Percentiles rank a stretch among this genome's conserved stretches.
Evolutionary conservation across 495 filamentous ascomycete genomes (phyloP).

Genomic region (Aspergillus sparsus): DNA sequence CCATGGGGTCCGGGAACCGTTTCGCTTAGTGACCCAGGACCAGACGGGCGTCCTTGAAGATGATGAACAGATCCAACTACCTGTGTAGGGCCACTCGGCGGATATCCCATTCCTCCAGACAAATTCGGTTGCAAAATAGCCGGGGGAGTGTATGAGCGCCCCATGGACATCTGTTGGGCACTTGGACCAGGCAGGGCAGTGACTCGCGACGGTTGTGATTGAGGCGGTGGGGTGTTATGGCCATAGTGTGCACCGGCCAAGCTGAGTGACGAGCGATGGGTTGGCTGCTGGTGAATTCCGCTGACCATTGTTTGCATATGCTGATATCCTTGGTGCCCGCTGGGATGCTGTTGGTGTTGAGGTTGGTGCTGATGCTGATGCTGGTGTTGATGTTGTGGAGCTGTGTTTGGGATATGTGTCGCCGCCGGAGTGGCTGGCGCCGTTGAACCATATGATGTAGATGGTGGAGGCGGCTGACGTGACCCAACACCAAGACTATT

Average conservation of each 20-base stretch:
- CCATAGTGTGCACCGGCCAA: constrained; percentile 38
- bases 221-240: constrained; percentile 42
- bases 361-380: no score
- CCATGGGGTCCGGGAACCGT: constrained; percentile 22
- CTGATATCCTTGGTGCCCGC: constrained; percentile 37
- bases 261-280: constrained; percentile 39
- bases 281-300: constrained; percentile 38
- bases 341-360: constrained; percentile 22
- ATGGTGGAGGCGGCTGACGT: constrained; percentile 30
- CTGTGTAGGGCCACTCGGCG: constrained; percentile 30
- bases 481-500: constrained; percentile 34
- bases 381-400: no score
- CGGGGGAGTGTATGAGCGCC: constrained; percentile 46
- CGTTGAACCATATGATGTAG: constrained; percentile 32
- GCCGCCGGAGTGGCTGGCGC: constrained; percentile 31
- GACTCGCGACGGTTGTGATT: constrained; percentile 30
- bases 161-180: constrained; percentile 35
- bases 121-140: constrained; percentile 37
- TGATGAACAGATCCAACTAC: constrained; percentile 32
- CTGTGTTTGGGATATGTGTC: constrained; percentile 21
- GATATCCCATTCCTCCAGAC: constrained; percentile 37
- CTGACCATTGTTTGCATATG: constrained; percentile 47
- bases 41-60: constrained; percentile 38
- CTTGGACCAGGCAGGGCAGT: constrained; percentile 29
- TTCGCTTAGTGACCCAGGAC: constrained; percentile 31